Conservation (phyloP, 2,329 filamentous ascomycete genomes). For the Paradendryphiella salina region DNA sequence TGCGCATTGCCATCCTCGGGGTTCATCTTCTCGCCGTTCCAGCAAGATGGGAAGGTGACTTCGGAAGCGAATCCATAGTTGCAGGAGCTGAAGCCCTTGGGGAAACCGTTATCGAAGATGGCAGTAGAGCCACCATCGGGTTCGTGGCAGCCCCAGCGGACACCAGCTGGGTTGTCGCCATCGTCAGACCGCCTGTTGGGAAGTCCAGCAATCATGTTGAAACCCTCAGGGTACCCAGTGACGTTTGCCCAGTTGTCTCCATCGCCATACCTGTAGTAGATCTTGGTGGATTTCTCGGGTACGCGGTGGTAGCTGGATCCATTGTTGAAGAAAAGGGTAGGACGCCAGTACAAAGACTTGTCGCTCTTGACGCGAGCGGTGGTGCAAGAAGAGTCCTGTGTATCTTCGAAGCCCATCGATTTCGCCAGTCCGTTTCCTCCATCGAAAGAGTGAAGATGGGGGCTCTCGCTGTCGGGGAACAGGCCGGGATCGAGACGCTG, state of each 20-base stretch:
- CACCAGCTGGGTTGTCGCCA: constrained; percentile 34
- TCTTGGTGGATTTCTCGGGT: constrained; percentile 41
- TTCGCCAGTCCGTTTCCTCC: constrained; percentile 42
- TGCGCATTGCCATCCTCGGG: constrained; percentile 40
- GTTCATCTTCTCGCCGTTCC: constrained; percentile 43
- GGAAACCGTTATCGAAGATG: constrained; percentile 41
- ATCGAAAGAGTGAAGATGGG: constrained; percentile 47
- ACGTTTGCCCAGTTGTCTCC: constrained; percentile 41
- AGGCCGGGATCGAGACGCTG: constrained; percentile 45
- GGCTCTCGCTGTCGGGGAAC: constrained; percentile 37
- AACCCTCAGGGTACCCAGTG: constrained; percentile 43
- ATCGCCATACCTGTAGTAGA: constrained; percentile 48
- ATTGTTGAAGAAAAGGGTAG: constrained; percentile 45
- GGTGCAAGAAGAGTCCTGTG: constrained; percentile 40
- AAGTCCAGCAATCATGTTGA: constrained; percentile 45
- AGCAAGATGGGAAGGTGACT: constrained; percentile 46
- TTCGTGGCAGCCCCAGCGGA: constrained; percentile 42
- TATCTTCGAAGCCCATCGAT: constrained; percentile 32
- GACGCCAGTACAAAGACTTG: constrained; percentile 47
- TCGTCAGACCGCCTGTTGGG: constrained; percentile 38
- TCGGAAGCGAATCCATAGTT: constrained; percentile 42
- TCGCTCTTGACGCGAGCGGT: constrained; percentile 46
- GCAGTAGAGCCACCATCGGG: constrained; percentile 27
- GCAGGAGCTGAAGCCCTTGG: constrained; percentile 45
- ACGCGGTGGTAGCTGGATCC: constrained; percentile 44